Base-by-base conservation (phyloP, 2,329 filamentous ascomycete genomes). In the Fusarium praegraminearum region DNA sequence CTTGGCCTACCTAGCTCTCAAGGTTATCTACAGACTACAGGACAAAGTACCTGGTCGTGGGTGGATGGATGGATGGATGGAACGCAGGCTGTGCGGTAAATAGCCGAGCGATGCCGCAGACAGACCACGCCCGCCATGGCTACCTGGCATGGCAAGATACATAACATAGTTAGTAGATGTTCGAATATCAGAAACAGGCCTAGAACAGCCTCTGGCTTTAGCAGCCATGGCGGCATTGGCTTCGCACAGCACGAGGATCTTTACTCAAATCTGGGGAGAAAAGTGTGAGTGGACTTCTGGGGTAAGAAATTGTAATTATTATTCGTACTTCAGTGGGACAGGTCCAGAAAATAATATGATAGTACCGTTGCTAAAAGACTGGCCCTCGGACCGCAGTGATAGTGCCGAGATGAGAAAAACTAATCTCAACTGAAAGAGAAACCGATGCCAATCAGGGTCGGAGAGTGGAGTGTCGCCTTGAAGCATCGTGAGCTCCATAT, bases 281-380 rank as follows among this genome's bases (percentile, higher is more conserved):
- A 62, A 67, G 70, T 71, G 72, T 66, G 72, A 69, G 72, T 74
- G 72, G 72, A 65, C 59, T 57, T 57, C 55, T 70, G 72, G 72
- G 72, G 70, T 74, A 74, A 68, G 38, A 57, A 40, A 49, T 47
- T 43, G 40, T 46, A 47, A 46, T 46, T 55, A 47, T 50, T 30
- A 50, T 51, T 50, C 36, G 50, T 53, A 28, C 53, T 43, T 58
- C 40, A 59, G 64, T 51, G 65, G 62, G 56, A 73, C 55, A 62
- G 36, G 40, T 54, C 61, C 62, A 65, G 36, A 56, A 47, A 50
- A 24, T 32, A 49, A 60, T 43, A 30, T 40, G 47, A 28, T 43
- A 44, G 44, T 28, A 50, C 52, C 41, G 54, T 53, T 55, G 53
- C 58, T 62, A 60, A 56, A 65, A 40, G 38, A 35, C 33, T 51